Conservation (phyloP, 345 rosid species). For the Nephelium lappaceum region DNA sequence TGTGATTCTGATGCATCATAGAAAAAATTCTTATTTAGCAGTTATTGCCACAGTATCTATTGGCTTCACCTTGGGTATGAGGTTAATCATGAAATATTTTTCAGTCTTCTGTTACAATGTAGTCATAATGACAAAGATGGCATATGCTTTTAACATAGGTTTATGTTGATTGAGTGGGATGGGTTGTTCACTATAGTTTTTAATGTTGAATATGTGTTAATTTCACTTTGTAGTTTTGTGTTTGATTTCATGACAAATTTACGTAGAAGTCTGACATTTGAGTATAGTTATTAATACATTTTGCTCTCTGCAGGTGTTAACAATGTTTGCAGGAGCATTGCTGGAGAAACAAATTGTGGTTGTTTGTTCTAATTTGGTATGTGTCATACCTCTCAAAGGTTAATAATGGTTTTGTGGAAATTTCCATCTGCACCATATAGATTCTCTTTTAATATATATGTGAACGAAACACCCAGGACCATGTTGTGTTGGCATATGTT, state of each 20-base stretch:
- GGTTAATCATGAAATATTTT: not conserved
- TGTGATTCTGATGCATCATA: not conserved
- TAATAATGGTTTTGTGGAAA: not conserved
- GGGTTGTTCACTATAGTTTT: not conserved
- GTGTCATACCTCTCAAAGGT: slow-evolving; percentile 16
- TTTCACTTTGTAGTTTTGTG: not conserved
- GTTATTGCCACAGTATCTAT: not conserved
- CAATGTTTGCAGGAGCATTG: slow-evolving; percentile 78
- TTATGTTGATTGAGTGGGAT: not conserved
- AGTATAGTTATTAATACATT: slow-evolving; percentile 16
- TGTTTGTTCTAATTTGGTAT: slow-evolving; percentile 96
- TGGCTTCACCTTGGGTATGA: not conserved
- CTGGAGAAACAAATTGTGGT: slow-evolving; percentile 88
- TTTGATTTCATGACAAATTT: not conserved
- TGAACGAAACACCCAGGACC: not conserved
- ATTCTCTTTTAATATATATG: slow-evolving; percentile 1
- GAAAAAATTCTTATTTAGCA: not conserved
- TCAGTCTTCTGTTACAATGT: not conserved
- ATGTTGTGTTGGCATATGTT: not conserved
- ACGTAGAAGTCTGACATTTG: not conserved
- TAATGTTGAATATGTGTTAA: not conserved
- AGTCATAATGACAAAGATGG: not conserved
- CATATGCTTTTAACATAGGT: not conserved
- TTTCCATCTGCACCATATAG: not conserved
- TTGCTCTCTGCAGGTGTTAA: slow-evolving; percentile 60